Percentiles rank a stretch among this genome's conserved stretches.
Conservation (phyloP, 257 asterid species). For the Anisodus acutangulus region DNA sequence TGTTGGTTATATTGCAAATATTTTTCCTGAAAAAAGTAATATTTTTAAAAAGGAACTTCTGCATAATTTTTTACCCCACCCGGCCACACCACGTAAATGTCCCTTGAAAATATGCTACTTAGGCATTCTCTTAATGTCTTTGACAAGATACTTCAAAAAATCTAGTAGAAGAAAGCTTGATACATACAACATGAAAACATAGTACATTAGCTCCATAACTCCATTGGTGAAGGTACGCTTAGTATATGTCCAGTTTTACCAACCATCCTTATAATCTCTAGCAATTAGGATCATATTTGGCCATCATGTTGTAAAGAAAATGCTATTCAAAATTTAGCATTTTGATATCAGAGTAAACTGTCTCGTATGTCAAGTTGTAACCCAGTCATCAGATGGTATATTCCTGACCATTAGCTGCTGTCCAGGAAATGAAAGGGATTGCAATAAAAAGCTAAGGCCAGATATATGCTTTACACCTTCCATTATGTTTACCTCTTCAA, state of each 20-base stretch:
- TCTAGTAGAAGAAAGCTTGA: too few species aligned
- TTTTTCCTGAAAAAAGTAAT: too few species aligned
- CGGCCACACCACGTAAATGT: too few species aligned
- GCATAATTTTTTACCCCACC: too few species aligned
- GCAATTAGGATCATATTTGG: not conserved
- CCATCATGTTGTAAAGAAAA: not conserved
- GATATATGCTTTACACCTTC: not conserved
- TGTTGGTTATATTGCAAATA: too few species aligned
- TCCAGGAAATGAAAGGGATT: not conserved
- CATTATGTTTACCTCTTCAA: not conserved
- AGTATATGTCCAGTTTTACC: not conserved
- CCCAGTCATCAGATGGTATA: not conserved
- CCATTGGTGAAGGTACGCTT: not conserved
- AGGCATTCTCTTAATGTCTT: not conserved
- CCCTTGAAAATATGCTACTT: not conserved
- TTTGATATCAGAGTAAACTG: not conserved
- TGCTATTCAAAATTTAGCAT: not conserved
- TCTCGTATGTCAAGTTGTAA: not conserved
- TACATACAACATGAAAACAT: not conserved
- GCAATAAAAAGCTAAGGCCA: not conserved
- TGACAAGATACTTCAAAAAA: not conserved
- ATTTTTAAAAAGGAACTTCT: too few species aligned
- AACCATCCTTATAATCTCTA: not conserved
- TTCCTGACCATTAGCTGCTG: not conserved
- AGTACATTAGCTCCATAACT: not conserved